Evolutionary conservation across 208 protist species (phyloP).

Genomic region (Wallacemonas collosoma): DNA sequence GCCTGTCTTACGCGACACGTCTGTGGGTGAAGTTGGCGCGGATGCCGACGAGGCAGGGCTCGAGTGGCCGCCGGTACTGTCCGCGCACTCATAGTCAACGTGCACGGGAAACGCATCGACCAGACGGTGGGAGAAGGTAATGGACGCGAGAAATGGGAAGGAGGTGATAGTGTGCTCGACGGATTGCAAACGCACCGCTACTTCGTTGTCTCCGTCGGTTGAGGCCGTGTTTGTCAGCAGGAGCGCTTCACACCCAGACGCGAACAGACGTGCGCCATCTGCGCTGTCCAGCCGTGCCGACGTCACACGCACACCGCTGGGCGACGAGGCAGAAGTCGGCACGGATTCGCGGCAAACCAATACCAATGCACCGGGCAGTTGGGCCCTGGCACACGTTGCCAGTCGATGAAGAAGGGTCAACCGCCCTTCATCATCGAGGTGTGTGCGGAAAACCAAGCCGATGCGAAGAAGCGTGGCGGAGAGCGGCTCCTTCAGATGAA

Average conservation of each 20-base stretch:
- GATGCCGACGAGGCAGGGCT: too few relatives aligned
- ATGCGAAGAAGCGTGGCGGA: constrained; percentile 43
- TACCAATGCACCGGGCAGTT: neutral
- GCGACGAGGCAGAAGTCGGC: neutral
- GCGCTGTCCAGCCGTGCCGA: constrained; percentile 7
- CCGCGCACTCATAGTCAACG: neutral
- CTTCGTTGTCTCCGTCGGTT: neutral
- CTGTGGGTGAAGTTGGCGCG: too few relatives aligned
- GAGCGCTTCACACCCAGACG: constrained; percentile 43
- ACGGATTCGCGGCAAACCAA: neutral
- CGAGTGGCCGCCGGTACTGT: too few relatives aligned
- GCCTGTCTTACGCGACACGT: neutral
- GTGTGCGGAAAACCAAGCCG: constrained; percentile 25
- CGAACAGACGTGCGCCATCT: constrained; percentile 23
- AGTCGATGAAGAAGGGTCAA: constrained; percentile 27
- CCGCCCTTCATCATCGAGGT: constrained; percentile 22
- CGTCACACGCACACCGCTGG: neutral
- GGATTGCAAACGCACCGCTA: neutral
- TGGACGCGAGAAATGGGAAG: constrained; percentile 43
- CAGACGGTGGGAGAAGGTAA: constrained; percentile 43
- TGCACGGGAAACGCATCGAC: constrained; percentile 35
- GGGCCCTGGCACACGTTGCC: neutral
- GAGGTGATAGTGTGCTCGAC: constrained; percentile 26
- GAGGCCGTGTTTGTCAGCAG: constrained; percentile 21
- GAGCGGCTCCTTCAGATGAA: constrained; percentile 56